A percentile compares a stretch with the other conserved stretches of the same genome.
Conservation (phyloP, 495 filamentous ascomycete genomes). For the Talaromyces liani region DNA sequence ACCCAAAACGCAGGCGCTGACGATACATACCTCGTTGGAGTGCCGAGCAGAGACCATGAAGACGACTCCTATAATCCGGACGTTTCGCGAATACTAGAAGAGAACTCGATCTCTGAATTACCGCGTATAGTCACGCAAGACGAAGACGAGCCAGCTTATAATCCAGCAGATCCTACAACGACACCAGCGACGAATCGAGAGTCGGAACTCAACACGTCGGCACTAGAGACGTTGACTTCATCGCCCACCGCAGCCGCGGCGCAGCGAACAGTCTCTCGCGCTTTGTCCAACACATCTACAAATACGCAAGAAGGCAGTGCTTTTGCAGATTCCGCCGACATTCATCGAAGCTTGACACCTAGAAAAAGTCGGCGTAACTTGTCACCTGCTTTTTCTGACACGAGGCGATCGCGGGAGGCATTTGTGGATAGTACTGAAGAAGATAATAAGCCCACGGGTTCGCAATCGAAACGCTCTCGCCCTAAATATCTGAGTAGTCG, state of each 20-base stretch:
- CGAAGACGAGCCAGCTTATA: slow-evolving; percentile 17
- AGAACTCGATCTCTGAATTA: slow-evolving; percentile 17
- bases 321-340: neutral
- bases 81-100: slow-evolving; percentile 1
- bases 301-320: slow-evolving; percentile 13
- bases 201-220: slow-evolving; percentile 41
- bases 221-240: slow-evolving; percentile 53
- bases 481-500: slow-evolving; percentile 70
- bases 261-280: slow-evolving; percentile 47
- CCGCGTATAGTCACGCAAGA: slow-evolving; percentile 31
- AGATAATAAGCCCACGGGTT: slow-evolving; percentile 13
- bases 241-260: slow-evolving; percentile 61
- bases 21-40: slow-evolving; percentile 37
- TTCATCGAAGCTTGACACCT: neutral
- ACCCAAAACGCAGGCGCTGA: slow-evolving; percentile 22
- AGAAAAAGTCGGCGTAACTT: slow-evolving; percentile 7
- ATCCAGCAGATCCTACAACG: slow-evolving; percentile 16
- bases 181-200: slow-evolving; percentile 17
- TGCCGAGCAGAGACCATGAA: slow-evolving; percentile 12
- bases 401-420: slow-evolving; percentile 27
- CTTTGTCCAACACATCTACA: slow-evolving; percentile 37
- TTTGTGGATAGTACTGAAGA: slow-evolving; percentile 21
- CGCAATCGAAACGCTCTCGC: slow-evolving; percentile 38
- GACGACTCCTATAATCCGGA: neutral
- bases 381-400: slow-evolving; percentile 6